These are phyloP conservation scores for Macrotyloma uniflorum DNA, from an alignment of 306 rosid genomes.

Conservation along the genomic window DNA sequence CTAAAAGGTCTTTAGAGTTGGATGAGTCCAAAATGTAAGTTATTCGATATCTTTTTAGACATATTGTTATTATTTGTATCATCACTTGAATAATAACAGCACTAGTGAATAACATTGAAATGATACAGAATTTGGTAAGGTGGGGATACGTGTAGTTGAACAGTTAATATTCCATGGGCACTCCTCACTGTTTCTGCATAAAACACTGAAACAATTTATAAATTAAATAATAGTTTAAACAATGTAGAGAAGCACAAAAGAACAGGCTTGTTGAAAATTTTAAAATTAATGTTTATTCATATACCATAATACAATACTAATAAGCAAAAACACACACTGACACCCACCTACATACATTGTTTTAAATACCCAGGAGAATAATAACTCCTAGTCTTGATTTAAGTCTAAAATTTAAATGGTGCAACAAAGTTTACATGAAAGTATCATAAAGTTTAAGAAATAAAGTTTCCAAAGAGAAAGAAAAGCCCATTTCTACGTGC, in stretches of 20 bases:
- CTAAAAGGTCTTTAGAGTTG: slow-evolving; percentile 35
- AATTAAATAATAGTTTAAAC: slow-evolving; percentile 9
- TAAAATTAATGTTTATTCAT: not conserved
- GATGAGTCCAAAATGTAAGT: slow-evolving; percentile 56
- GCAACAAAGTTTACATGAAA: not conserved
- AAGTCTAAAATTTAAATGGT: not conserved
- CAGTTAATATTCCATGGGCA: slow-evolving; percentile 5
- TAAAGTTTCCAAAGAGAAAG: not conserved
- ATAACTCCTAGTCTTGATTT: not conserved
- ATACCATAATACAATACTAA: not conserved
- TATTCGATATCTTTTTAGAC: slow-evolving; percentile 3
- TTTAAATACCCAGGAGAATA: not conserved
- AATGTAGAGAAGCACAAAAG: slow-evolving; percentile 7
- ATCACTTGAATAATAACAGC: slow-evolving; percentile 21
- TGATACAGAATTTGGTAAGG: slow-evolving; percentile 5
- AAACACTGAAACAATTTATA: not conserved
- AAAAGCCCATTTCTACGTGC: not conserved
- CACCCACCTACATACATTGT: not conserved
- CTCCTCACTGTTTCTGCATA: not conserved
- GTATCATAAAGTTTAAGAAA: not conserved
- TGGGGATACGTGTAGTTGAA: slow-evolving; percentile 1
- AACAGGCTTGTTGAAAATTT: not conserved
- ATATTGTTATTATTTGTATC: slow-evolving; percentile 7
- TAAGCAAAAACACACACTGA: not conserved
- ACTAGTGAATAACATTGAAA: slow-evolving; percentile 15